Evolutionary conservation across 176 grass and related monocot genomes (phyloP).

Genomic region (Tillandsia leiboldiana): DNA sequence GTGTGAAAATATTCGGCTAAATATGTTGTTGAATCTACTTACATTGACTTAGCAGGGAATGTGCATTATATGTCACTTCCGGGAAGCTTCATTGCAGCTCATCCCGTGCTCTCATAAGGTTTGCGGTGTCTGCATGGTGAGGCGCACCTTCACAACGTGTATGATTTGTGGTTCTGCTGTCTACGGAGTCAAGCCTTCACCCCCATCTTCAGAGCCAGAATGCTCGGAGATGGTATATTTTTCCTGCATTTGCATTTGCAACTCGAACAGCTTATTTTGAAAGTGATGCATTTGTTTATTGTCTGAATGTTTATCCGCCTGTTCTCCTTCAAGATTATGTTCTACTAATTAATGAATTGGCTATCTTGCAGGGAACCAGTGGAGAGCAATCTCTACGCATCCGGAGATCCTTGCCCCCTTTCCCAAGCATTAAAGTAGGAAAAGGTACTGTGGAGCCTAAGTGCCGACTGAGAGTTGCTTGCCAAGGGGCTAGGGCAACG

Average conservation of each 20-base stretch:
- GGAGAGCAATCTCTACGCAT: neutral
- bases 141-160: slow-evolving; percentile 36
- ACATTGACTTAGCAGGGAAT: slow-evolving; percentile 29
- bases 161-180: slow-evolving; percentile 39
- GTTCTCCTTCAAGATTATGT: neutral
- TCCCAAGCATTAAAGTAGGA: slow-evolving; percentile 1
- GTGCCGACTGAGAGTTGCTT: slow-evolving; percentile 49
- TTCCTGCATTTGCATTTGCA: neutral
- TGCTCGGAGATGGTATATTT: slow-evolving; percentile 25
- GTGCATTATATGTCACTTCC: slow-evolving; percentile 46
- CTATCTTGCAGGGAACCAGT: neutral
- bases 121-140: slow-evolving; percentile 48
- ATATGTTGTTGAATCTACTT: slow-evolving; percentile 12
- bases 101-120: slow-evolving; percentile 48
- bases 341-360: neutral
- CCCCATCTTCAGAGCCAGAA: slow-evolving; percentile 21
- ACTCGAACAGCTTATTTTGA: slow-evolving; percentile 1
- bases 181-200: slow-evolving; percentile 36
- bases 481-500: slow-evolving; percentile 35
- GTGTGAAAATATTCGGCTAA: neutral
- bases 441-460: slow-evolving; percentile 3
- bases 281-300: neutral
- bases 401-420: neutral
- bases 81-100: slow-evolving; percentile 32
- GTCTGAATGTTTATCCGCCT: too few relatives aligned